A percentile compares a stretch with the other conserved stretches of the same genome.
These are phyloP conservation scores for Apiotrichum gamsii DNA, from an alignment of 1,284 basidiomycete genomes.

Conservation along the genomic window DNA sequence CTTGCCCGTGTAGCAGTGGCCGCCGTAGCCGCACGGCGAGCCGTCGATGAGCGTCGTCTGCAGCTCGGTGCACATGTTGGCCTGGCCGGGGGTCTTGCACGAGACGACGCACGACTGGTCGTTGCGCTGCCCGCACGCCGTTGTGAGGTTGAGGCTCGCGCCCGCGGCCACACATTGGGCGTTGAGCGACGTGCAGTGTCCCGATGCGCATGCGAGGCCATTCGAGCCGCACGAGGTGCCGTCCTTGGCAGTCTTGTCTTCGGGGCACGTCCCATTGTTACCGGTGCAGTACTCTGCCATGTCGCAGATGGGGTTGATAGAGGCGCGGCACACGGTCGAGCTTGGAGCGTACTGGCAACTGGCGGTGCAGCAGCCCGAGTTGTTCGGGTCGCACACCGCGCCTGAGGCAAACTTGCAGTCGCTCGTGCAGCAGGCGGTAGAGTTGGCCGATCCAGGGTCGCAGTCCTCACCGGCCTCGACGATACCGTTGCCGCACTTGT, in stretches of 20 bases:
- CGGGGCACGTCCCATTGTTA: slow-evolving; percentile 64
- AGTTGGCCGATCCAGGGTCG: slow-evolving; percentile 65
- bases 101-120: slow-evolving; percentile 69
- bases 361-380: slow-evolving; percentile 68
- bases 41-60: slow-evolving; percentile 73
- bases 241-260: slow-evolving; percentile 61
- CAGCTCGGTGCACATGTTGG: slow-evolving; percentile 65
- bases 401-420: slow-evolving; percentile 65
- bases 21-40: slow-evolving; percentile 76
- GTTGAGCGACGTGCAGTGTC: slow-evolving; percentile 70
- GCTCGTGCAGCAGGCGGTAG: slow-evolving; percentile 67
- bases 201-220: slow-evolving; percentile 69
- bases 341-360: slow-evolving; percentile 64
- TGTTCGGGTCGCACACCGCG: slow-evolving; percentile 73
- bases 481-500: slow-evolving; percentile 49
- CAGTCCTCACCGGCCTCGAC: slow-evolving; percentile 68
- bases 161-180: slow-evolving; percentile 77
- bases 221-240: slow-evolving; percentile 61
- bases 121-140: slow-evolving; percentile 60
- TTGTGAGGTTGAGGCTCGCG: slow-evolving; percentile 59
- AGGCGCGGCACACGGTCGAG: slow-evolving; percentile 61
- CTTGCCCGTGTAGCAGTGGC: slow-evolving; percentile 59
- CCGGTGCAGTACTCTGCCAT: slow-evolving; percentile 73
- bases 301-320: slow-evolving; percentile 67
- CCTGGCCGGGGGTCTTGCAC: slow-evolving; percentile 63